Evolutionary conservation across 495 filamentous ascomycete genomes (phyloP), one percentile per base, ranked within the genome.

Genomic region (Neurospora tetraspora): DNA sequence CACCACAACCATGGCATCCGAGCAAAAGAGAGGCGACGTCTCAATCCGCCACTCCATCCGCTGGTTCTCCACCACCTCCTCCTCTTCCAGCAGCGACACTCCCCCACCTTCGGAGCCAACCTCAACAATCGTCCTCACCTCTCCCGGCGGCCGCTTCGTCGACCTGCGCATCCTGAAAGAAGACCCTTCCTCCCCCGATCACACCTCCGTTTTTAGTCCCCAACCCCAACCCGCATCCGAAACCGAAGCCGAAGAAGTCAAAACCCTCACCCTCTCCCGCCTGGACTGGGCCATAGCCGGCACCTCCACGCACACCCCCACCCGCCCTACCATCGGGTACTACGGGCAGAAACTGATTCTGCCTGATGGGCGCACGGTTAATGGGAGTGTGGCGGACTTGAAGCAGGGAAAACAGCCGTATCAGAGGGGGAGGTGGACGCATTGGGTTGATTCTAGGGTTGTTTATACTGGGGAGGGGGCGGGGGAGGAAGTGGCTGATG

Each of bases 201-300:
- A 65, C 53, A 18, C 27, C 53, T 65, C 27, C 27, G 1, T 65
- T 1, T 65, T 65, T 5, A 27, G 39, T 12, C 69, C 76, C 43
- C 34, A 71, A 71, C 71, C 70, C 23, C 39, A 37, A 39, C 18
- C 70, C 68, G 27, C 27, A 27, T 14, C 18, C 72, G n/a, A 75
- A 71, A 7, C 71, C 39, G 20, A 59, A 43, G 39, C 69, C 70
- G 68, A 71, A 69, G 11, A 74, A 43, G 10, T 40, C 73, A 23
- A 1, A 34, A 12, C 69, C 2, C n/a, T 23, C 14, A 38, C 43
- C 14, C 9, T 18, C 31, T 71, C 59, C 16, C 70, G 73, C 1
- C 75, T 84, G 1, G 82, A 84, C 75, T 89, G 88, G 87, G 88
- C 85, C 27, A 88, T 89, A 45, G 87, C 85, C 1, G 88, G 88